Evolutionary conservation across 2,329 filamentous ascomycete species (phyloP), one percentile per base, ranked within the genome.

Genomic region (Parascedosporium putredinis): DNA sequence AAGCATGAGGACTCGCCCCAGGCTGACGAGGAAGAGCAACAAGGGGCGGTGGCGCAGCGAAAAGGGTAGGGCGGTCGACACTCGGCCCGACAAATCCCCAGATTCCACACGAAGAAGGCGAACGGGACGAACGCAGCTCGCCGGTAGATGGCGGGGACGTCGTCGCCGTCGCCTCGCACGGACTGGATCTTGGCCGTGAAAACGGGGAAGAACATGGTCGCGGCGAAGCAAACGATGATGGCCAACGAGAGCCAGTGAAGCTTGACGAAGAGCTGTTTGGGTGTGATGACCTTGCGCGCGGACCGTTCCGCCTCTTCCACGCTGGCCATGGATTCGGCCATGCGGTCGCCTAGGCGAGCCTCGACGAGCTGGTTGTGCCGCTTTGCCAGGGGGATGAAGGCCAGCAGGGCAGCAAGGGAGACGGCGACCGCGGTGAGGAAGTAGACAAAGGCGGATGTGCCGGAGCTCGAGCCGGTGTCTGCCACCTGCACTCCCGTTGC

Each of bases 171-270:
- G 9, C 51, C 51, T 36, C 55, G 54, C 2, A 76, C 69, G 7
- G 74, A 77, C 29, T 67, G 58, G 54, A 71, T 83, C 65, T 84
- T 80, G 51, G 75, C 70, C 0, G 93, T 97, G 66, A 94, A 94
- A 53, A 97, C 87, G 1, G 93, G 93, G 70, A 90, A 97, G 62
- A 93, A 82, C 91, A 98, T 97, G 46, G 90, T 90, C 50, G 91
- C 69, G 38, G 76, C 68, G 60, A 97, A 97, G 61, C 84, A 89
- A 55, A 90, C 63, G 58, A 88, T 88, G 12, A 96, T 79, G 6
- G 86, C 79, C n/a, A 74, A 70, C 0, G 88, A 79, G 12, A 89
- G 74, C 79, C 85, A 94, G 59, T 78, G 80, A 42, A 97, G 77
- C 64, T 95, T 95, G 53, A 70, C 70, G 58, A 93, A 81, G 3